phyloP scores from a whole-genome alignment of 2,329 filamentous ascomycete genomes.

The Bipolaris zeicola region DNA sequence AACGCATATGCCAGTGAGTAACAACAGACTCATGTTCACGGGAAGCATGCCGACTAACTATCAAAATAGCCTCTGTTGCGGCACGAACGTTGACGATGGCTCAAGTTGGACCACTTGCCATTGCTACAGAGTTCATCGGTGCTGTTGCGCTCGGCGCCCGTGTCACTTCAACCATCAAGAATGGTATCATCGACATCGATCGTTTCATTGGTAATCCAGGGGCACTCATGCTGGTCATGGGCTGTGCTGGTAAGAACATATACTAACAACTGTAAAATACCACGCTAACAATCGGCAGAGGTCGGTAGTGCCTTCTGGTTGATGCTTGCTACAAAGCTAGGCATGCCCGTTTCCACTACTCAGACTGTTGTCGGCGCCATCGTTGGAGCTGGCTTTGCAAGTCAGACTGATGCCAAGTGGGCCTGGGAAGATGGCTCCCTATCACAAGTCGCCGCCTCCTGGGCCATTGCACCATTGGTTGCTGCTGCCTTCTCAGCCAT shows the following conservation, averaged over 20 bases:
- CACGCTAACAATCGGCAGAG: constrained; percentile 3
- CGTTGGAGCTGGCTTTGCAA: constrained; percentile 64
- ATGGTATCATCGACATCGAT: constrained; percentile 60
- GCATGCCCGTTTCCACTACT: constrained; percentile 66
- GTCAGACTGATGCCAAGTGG: constrained; percentile 30
- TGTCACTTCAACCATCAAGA: constrained; percentile 66
- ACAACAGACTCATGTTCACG: background rate
- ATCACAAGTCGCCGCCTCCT: constrained; percentile 50
- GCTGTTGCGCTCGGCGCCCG: constrained; percentile 60
- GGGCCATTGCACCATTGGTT: constrained; percentile 57
- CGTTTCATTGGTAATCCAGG: constrained; percentile 57
- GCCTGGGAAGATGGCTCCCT: constrained; percentile 34
- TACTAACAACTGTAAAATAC: constrained; percentile 43
- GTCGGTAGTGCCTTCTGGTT: constrained; percentile 31
- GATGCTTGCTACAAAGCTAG: constrained; percentile 28
- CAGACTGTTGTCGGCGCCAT: constrained; percentile 66
- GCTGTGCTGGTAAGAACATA: constrained; percentile 64
- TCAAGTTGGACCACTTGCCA: constrained; percentile 57
- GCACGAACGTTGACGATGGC: constrained; percentile 59
- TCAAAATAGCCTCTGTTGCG: constrained; percentile 48
- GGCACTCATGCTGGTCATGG: constrained; percentile 64
- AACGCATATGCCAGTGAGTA: constrained; percentile 58
- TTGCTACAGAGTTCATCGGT: constrained; percentile 58
- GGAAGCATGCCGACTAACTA: constrained; percentile 1
- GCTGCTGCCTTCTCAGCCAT: constrained; percentile 55